These are phyloP conservation scores for Xeromyces bisporus DNA, from an alignment of 495 filamentous ascomycete species.

Conservation along the genomic window DNA sequence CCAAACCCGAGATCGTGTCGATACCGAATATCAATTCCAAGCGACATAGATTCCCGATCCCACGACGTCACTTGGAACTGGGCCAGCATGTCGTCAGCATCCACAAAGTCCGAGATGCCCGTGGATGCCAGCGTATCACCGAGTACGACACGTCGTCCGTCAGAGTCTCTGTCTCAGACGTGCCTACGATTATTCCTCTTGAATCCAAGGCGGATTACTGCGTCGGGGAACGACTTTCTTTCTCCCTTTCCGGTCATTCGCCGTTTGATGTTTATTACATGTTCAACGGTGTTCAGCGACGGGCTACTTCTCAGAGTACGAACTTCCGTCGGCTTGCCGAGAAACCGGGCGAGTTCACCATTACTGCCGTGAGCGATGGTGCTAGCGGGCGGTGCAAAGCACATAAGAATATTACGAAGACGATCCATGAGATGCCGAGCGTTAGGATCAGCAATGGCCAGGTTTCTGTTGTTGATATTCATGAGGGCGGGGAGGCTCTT, in stretches of 20 bases:
- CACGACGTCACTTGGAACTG: conserved; percentile 60
- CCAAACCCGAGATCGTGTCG: conserved; percentile 60
- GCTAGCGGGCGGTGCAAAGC: conserved; percentile 65
- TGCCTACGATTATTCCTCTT: conserved; percentile 75
- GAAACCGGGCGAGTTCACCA: conserved; percentile 69
- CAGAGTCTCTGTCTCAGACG: conserved; percentile 75
- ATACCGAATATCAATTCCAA: conserved; percentile 59
- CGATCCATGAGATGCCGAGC: conserved; percentile 80
- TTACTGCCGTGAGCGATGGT: conserved; percentile 68
- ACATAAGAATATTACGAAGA: conserved; percentile 52
- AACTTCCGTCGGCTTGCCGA: conserved; percentile 86
- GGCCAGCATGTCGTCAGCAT: conserved; percentile 77
- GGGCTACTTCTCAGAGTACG: conserved; percentile 56
- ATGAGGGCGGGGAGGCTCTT: conserved; percentile 85
- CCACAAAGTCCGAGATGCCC: conserved; percentile 69
- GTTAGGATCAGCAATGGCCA: conserved; percentile 73
- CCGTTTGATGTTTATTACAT: conserved; percentile 89
- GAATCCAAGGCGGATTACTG: conserved; percentile 82
- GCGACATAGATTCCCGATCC: conserved; percentile 63
- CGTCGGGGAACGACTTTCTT: conserved; percentile 84
- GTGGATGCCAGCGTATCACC: conserved; percentile 60
- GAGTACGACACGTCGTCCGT: conserved; percentile 54
- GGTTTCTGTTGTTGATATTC: conserved; percentile 70
- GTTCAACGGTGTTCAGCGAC: conserved; percentile 61
- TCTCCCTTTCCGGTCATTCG: conserved; percentile 69